A percentile compares a stretch with the other conserved stretches of the same genome.
Conservation (phyloP, 768 basidiomycete genomes). For the Cystobasidium tubakii region DNA sequence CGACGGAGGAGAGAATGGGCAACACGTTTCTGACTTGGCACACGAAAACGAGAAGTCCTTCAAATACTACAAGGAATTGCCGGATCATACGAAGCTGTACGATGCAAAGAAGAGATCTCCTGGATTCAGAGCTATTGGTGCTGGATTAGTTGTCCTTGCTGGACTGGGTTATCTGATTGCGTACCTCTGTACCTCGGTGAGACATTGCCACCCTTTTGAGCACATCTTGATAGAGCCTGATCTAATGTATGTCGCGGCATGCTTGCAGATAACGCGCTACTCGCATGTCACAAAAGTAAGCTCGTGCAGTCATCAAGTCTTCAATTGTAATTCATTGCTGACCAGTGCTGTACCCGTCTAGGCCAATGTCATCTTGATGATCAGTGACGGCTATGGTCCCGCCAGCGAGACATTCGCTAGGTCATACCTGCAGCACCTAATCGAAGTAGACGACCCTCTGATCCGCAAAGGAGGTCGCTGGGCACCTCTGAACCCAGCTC, state of each 20-base stretch:
- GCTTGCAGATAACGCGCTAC: conserved; percentile 8
- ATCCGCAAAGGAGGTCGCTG: conserved; percentile 25
- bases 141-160: not conserved
- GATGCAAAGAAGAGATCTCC: not conserved
- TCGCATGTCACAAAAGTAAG: conserved; percentile 20
- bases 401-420: conserved; percentile 36
- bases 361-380: conserved; percentile 40
- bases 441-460: not conserved
- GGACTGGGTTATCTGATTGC: conserved; percentile 25
- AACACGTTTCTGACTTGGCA: too few species aligned
- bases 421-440: conserved; percentile 35
- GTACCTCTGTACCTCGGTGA: not conserved
- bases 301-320: too few species aligned
- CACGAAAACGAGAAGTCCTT: conserved; percentile 12
- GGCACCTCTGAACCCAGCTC: conserved; percentile 29
- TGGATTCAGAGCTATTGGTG: not conserved
- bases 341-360: not conserved
- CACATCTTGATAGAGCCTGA: too few species aligned
- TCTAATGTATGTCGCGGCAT: not conserved
- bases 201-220: too few species aligned
- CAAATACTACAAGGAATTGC: conserved; percentile 17
- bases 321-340: too few species aligned
- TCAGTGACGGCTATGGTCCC: conserved; percentile 38
- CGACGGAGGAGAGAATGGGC: too few species aligned
- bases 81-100: not conserved